Base-by-base conservation (phyloP, 2,329 filamentous ascomycete species). In the Aspergillus novofumigatus region DNA sequence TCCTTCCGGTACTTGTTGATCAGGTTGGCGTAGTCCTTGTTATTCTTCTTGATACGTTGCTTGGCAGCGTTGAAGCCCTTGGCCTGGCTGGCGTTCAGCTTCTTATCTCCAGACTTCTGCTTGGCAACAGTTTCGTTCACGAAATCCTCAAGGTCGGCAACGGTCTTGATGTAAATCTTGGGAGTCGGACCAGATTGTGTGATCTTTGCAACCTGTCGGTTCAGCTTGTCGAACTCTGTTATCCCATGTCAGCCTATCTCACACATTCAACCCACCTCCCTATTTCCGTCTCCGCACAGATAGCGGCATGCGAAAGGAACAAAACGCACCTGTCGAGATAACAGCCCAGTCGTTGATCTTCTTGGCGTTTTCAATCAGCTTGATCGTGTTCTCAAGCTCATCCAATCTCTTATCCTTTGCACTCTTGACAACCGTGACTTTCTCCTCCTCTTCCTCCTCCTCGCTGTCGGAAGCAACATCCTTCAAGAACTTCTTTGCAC, bases 271-370 rank as follows among this genome's bases (percentile, higher is more conserved):
- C 50, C 42, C 49, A 53, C 17, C 25, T 25, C 49, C 29, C 25
- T 42, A 20, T 23, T 25, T 14, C 47, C 35, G 47, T 26, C 42
- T 49, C 14, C 41, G 38, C 23, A 44, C 2, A 32, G 20, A 32
- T 45, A 52, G 14, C 41, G 44, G 44, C 14, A 20, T 52, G 5
- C 8, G 29, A 32, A 48, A 48, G 38, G 20, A 47, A 55, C 29
- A 28, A 54, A 59, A 77, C 87, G 69, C 84, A 95, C 92, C 92
- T 72, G 86, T 84, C 61, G 91, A 90, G 66, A 97, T 95, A 62
- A 93, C 87, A 65, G 89, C 90, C 94, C 94, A 99, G 79, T 99
- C 94, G 72, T 90, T 92, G 72, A 97, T 99, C 83, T 96, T 97
- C 77, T 94, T 84, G 61, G 91, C 92, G 79, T 99, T 99, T 74